phyloP scores from a whole-genome alignment of 192 early-diverging fungal species.

The Dissophora ornata region DNA sequence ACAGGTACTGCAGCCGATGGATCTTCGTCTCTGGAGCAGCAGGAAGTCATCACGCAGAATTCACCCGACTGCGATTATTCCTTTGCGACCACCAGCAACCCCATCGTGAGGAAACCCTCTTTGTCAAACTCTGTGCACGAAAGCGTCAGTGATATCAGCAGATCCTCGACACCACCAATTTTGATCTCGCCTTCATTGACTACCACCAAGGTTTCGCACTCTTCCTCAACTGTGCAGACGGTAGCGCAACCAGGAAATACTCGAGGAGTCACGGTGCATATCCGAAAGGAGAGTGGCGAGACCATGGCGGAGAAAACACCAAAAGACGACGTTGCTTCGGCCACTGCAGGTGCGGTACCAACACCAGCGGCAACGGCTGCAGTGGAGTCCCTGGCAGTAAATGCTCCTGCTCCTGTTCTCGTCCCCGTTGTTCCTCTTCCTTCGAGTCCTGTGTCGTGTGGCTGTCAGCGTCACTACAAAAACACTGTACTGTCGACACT shows the following conservation, averaged over 20 bases:
- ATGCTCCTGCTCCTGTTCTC: background rate
- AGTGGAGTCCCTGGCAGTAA: background rate
- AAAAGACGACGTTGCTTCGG: no score
- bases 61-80: no score
- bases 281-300: constrained; percentile 1
- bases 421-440: background rate
- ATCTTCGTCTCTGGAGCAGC: background rate
- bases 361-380: background rate
- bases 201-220: constrained; percentile 35
- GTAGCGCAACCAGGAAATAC: background rate
- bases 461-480: constrained; percentile 33
- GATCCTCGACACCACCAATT: constrained; percentile 15
- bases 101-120: background rate
- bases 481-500: constrained; percentile 14
- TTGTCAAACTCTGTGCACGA: background rate
- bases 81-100: no score
- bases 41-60: constrained; percentile 6
- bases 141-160: background rate
- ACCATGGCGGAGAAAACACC: background rate
- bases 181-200: constrained; percentile 25
- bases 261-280: background rate
- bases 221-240: constrained; percentile 16
- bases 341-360: background rate
- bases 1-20: background rate
- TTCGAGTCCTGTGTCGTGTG: constrained; percentile 10